Conservation (phyloP, 1,284 basidiomycete species). For the Boletus austroedulis region DNA sequence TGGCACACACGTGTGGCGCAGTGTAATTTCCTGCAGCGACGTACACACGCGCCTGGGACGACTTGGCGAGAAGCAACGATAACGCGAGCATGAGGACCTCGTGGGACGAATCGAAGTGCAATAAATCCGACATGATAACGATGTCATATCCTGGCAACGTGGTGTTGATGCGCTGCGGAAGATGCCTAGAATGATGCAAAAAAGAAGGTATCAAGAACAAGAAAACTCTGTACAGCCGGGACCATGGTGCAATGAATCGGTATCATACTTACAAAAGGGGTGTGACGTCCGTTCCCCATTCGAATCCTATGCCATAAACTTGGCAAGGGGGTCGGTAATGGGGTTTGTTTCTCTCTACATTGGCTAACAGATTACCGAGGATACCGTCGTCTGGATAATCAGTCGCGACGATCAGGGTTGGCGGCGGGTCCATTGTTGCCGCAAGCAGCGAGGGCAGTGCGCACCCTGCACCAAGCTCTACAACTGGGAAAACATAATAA, state of each 20-base stretch:
- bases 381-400: conserved; percentile 67
- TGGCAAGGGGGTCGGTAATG: conserved; percentile 40
- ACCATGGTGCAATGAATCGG: conserved; percentile 4
- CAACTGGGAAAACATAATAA: conserved; percentile 38
- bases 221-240: not conserved
- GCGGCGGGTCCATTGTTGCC: conserved; percentile 44
- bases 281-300: conserved; percentile 56
- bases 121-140: conserved; percentile 65
- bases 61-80: conserved; percentile 45
- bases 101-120: conserved; percentile 65
- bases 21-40: conserved; percentile 68
- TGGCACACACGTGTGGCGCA: conserved; percentile 48
- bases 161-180: conserved; percentile 11
- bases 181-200: conserved; percentile 8
- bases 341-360: conserved; percentile 48
- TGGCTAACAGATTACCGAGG: conserved; percentile 51
- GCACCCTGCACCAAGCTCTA: conserved; percentile 67
- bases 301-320: conserved; percentile 51
- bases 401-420: conserved; percentile 54
- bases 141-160: conserved; percentile 48
- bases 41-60: conserved; percentile 46
- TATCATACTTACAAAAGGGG: conserved; percentile 47
- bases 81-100: conserved; percentile 53
- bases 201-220: not conserved
- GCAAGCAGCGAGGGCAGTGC: conserved; percentile 63